Evolutionary conservation across 2,329 filamentous ascomycete genomes (phyloP).

Genomic region (Hypoxylon sp.): DNA sequence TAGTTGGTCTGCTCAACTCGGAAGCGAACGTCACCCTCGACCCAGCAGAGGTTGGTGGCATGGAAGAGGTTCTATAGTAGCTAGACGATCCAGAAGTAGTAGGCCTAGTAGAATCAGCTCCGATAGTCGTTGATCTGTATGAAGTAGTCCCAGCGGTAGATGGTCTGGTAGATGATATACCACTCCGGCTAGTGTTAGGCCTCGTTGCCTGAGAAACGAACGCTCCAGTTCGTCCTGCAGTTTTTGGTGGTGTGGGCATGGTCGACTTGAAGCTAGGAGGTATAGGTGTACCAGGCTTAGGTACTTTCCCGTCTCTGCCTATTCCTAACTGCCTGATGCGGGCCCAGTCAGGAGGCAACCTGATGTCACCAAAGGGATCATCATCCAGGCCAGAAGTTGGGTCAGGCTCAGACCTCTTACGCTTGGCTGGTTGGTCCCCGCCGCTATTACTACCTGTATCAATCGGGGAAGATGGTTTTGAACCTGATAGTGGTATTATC

Average conservation of each 20-base stretch:
- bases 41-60: neutral
- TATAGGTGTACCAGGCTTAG: no score
- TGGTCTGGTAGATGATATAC: neutral
- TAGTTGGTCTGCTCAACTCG: neutral
- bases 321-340: neutral
- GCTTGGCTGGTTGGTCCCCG: neutral
- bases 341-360: neutral
- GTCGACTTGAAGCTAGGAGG: no score
- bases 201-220: neutral
- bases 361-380: neutral
- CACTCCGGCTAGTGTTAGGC: neutral
- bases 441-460: neutral
- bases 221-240: neutral
- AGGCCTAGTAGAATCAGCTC: neutral
- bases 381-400: neutral
- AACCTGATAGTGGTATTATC: slow-evolving; percentile 16
- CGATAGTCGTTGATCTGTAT: neutral
- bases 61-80: neutral
- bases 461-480: neutral
- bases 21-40: neutral
- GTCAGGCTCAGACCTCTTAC: neutral
- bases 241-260: no score
- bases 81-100: neutral
- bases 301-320: neutral
- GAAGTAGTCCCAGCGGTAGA: neutral